Base-by-base conservation (phyloP, 2,329 filamentous ascomycete genomes). In the Lomentospora prolificans region DNA sequence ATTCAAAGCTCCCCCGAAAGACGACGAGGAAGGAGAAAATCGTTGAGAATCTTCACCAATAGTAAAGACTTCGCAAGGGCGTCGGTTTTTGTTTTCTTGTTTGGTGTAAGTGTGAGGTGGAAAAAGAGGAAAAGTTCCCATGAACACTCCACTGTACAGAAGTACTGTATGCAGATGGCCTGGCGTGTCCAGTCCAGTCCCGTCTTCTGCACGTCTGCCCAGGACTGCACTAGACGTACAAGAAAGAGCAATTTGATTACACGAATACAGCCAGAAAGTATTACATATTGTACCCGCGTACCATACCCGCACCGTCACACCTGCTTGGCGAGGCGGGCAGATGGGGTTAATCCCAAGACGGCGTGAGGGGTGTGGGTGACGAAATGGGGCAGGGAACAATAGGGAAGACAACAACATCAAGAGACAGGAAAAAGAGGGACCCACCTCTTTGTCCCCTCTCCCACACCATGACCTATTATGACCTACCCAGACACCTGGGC, bases 91-190 rank as follows among this genome's bases (percentile, higher is more conserved):
- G 14, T 27, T 14, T 51, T 51, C 48, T 51, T 24, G 33, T 39
- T 54, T 54, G 33, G 51, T 44, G 36, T 27, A 46, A 41, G 24
- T 54, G 51, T 54, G 28, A 54, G 36, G 36, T 39, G 36, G 51
- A 54, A 54, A 44, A 30, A 36, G 25, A 46, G 33, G 28, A 46
- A 54, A 54, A 28, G 25, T 54, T 54, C 51, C 50, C n/a, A 28
- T 12, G 14, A 22, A 25, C 10, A 24, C 33, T 41, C 51, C 51
- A 54, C 51, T 54, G 51, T 54, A 54, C 51, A 36, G 51, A 54
- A 54, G 51, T 54, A 54, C 51, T 54, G 51, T 46, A 41, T 44
- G 51, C 24, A 25, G 19, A 33, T 19, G 41, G 19, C n/a, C n/a
- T 19, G 19, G n/a, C 41, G 22, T 19, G n/a, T 22, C 10, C 22